Evolutionary conservation across 2,329 filamentous ascomycete species (phyloP).

Genomic region (Tolypocladium cylindrosporum): DNA sequence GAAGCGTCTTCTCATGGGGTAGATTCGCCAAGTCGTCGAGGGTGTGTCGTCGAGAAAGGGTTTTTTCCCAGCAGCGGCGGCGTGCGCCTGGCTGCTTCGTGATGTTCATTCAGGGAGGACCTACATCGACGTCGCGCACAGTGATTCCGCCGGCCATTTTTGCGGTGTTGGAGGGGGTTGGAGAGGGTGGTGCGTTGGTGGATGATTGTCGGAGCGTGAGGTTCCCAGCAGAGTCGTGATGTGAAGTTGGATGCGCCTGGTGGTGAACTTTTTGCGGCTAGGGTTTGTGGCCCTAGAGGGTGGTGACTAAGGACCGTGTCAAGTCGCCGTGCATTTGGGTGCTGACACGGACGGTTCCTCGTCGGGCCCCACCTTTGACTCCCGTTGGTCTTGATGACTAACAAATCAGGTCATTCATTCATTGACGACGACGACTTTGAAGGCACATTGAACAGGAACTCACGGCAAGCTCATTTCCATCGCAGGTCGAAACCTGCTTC

Average conservation of each 20-base stretch:
- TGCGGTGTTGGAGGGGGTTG: slow-evolving; percentile 38
- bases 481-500: background rate
- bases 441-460: background rate
- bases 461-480: background rate
- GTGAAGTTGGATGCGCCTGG: slow-evolving; percentile 9
- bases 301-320: slow-evolving; percentile 12
- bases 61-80: background rate
- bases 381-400: too few relatives aligned
- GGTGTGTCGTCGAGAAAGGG: slow-evolving; percentile 1
- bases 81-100: slow-evolving; percentile 1
- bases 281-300: slow-evolving; percentile 22
- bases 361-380: too few relatives aligned
- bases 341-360: background rate
- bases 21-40: slow-evolving; percentile 12
- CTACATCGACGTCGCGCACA: slow-evolving; percentile 80
- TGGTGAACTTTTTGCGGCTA: slow-evolving; percentile 18
- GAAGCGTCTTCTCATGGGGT: slow-evolving; percentile 5
- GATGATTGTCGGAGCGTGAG: slow-evolving; percentile 18
- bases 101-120: slow-evolving; percentile 28
- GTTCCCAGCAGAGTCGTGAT: slow-evolving; percentile 9
- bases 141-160: slow-evolving; percentile 72
- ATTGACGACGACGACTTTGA: background rate
- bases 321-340: background rate
- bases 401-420: too few relatives aligned
- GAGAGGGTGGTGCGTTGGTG: slow-evolving; percentile 18